Evolutionary conservation across 441 rosid genomes (phyloP).

Genomic region (Viola pubescens): DNA sequence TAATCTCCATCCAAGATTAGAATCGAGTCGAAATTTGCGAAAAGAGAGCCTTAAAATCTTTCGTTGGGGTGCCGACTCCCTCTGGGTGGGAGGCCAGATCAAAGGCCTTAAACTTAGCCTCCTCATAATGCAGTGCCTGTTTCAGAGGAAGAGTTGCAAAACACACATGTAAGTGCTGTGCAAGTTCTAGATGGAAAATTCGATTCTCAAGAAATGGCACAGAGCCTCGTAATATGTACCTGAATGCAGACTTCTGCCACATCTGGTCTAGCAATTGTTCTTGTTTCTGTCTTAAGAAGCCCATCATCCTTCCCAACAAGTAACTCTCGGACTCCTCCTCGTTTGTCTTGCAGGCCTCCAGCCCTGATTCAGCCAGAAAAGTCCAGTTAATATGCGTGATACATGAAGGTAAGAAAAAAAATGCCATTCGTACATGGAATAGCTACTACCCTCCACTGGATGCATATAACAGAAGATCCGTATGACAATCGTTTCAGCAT

Average conservation of each 20-base stretch:
- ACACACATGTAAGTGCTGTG: neutral
- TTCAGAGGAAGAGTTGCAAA: neutral
- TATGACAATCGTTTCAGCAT: too few species aligned
- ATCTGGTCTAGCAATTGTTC: slow-evolving; percentile 65
- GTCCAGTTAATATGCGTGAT: slow-evolving; percentile 16
- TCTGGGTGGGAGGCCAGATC: slow-evolving; percentile 91
- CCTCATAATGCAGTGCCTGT: slow-evolving; percentile 75
- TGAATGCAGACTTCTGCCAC: slow-evolving; percentile 94
- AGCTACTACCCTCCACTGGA: too few species aligned
- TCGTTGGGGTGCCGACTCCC: slow-evolving; percentile 65
- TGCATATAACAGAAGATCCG: too few species aligned
- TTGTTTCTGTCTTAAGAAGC: slow-evolving; percentile 83
- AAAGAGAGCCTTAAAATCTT: slow-evolving; percentile 78
- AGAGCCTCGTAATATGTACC: slow-evolving; percentile 29
- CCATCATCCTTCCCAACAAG: slow-evolving; percentile 85
- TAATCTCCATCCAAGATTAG: slow-evolving; percentile 19
- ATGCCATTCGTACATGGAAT: neutral
- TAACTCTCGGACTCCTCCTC: slow-evolving; percentile 73
- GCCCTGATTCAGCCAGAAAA: slow-evolving; percentile 48
- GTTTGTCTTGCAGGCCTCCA: slow-evolving; percentile 91
- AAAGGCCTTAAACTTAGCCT: slow-evolving; percentile 77
- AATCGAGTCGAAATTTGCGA: slow-evolving; percentile 55
- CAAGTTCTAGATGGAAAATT: neutral
- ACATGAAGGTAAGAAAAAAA: neutral
- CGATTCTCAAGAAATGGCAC: neutral